These are phyloP conservation scores for Chlamydomonas reinhardtii DNA, from an alignment of 163 green algal species.

Conservation along the genomic window DNA sequence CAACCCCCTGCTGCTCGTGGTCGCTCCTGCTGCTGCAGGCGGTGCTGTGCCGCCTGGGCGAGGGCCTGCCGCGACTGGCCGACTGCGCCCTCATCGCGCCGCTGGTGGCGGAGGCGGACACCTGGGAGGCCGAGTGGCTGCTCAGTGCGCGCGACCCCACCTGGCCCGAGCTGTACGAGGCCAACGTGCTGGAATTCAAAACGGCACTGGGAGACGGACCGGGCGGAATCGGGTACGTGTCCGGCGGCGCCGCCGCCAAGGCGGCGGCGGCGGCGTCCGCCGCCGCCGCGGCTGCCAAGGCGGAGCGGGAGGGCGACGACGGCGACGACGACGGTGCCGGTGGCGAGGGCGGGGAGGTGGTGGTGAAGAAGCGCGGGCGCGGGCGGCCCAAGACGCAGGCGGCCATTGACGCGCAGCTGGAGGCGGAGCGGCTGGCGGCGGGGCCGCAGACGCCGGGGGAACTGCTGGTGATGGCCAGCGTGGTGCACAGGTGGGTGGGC, in stretches of 20 bases:
- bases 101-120: slow-evolving; percentile 50
- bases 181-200: too few species aligned
- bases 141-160: slow-evolving; percentile 31
- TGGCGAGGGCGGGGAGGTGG: neutral
- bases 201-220: too few species aligned
- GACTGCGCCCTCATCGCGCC: slow-evolving; percentile 46
- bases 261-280: neutral
- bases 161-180: neutral
- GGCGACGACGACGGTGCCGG: neutral
- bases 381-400: neutral
- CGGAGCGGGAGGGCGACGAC: neutral
- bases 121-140: slow-evolving; percentile 62
- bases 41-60: slow-evolving; percentile 14
- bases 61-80: slow-evolving; percentile 39
- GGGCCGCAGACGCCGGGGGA: too few species aligned
- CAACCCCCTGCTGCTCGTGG: too few species aligned
- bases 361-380: neutral
- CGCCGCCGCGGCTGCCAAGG: neutral
- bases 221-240: neutral
- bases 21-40: neutral
- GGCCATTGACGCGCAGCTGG: neutral
- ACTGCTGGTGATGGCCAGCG: too few species aligned
- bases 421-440: neutral
- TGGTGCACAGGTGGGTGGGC: neutral
- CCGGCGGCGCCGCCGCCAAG: neutral